Evolutionary conservation across 306 rosid species (phyloP).

Genomic region (Vachellia pachyceras): DNA sequence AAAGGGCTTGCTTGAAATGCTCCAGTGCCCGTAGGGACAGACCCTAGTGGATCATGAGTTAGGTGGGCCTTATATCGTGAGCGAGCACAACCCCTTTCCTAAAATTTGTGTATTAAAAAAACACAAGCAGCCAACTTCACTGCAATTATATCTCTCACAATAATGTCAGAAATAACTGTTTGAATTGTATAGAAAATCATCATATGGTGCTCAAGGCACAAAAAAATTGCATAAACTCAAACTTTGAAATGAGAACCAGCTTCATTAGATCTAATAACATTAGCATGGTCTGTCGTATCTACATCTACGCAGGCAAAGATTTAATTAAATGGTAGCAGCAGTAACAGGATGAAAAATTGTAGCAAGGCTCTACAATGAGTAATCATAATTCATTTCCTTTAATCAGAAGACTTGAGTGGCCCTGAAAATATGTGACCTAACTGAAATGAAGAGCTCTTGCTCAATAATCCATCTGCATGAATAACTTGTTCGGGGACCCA

Average conservation of each 20-base stretch:
- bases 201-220: background rate
- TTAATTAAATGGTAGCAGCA: background rate
- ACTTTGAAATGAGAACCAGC: background rate
- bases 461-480: slow-evolving; percentile 30
- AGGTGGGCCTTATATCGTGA: no score
- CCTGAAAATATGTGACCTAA: slow-evolving; percentile 66
- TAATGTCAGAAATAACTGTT: no score
- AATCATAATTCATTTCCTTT: slow-evolving; percentile 26
- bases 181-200: no score
- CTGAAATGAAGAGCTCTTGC: slow-evolving; percentile 56
- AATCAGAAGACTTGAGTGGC: slow-evolving; percentile 73
- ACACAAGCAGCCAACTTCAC: no score
- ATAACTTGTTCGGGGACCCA: slow-evolving; percentile 62
- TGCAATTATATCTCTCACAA: no score
- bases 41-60: no score
- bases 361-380: slow-evolving; percentile 37
- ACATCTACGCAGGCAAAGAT: background rate
- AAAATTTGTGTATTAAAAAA: no score
- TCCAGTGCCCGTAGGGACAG: no score
- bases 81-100: no score
- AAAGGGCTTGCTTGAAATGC: no score
- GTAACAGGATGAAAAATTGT: slow-evolving; percentile 26
- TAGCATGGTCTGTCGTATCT: background rate
- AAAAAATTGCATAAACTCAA: background rate
- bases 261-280: background rate